Evolutionary conservation across 257 asterid species (phyloP).

Genomic region (Salvia splendens): DNA sequence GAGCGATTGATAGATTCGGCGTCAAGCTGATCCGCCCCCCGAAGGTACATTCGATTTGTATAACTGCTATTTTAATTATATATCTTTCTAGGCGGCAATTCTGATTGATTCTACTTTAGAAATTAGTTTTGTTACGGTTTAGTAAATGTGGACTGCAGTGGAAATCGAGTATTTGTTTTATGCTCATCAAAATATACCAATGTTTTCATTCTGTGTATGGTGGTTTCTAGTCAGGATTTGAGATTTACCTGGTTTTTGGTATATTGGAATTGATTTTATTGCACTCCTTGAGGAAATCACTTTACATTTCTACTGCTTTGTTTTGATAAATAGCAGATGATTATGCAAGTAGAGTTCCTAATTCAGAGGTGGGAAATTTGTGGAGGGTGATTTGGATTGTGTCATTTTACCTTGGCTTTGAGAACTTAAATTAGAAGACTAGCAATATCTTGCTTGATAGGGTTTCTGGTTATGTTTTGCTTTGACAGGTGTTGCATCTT

Average conservation of each 20-base stretch:
- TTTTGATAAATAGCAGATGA: constrained; percentile 15
- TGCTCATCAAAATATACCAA: too few relatives aligned
- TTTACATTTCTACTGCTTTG: background rate
- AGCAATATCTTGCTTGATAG: background rate
- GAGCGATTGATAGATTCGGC: constrained; percentile 84
- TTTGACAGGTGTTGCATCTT: constrained; percentile 76
- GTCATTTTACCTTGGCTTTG: constrained; percentile 20
- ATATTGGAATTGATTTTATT: background rate
- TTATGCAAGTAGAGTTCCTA: background rate
- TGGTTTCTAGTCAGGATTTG: constrained; percentile 2
- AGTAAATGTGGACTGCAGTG: constrained; percentile 14
- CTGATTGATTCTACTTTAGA: background rate
- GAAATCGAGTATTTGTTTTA: background rate
- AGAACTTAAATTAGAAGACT: constrained; percentile 3
- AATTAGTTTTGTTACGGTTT: constrained; percentile 13
- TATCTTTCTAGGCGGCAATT: too few relatives aligned
- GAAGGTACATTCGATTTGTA: constrained; percentile 45
- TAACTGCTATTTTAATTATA: too few relatives aligned
- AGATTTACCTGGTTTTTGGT: constrained; percentile 3
- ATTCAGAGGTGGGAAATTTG: background rate
- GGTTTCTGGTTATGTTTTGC: constrained; percentile 22
- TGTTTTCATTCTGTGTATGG: background rate
- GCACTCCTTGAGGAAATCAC: background rate
- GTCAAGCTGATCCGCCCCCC: constrained; percentile 64
- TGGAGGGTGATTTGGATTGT: background rate